Evolutionary conservation across 768 basidiomycete genomes (phyloP), one percentile per base, ranked within the genome.

Genomic region (Mycena latifolia): DNA sequence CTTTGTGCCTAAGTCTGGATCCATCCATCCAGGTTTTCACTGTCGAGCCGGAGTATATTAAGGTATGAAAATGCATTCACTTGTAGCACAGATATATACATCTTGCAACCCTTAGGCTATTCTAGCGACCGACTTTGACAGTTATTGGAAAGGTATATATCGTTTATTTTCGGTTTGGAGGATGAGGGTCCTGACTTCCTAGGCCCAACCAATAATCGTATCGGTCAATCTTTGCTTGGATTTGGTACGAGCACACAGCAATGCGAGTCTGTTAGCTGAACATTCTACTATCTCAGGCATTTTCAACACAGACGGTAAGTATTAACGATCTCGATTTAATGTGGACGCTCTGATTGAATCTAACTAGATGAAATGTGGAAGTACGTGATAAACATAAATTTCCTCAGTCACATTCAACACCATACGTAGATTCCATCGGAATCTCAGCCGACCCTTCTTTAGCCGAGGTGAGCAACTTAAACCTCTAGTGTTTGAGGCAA

Each of bases 91-190:
- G 28, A 4, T 20, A 29, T 37, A 18, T 22, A 15, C 20, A 35
- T 1, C 11, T 25, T 18, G 31, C n/a, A n/a, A n/a, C n/a, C n/a
- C n/a, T n/a, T 18, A 22, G 63, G 57, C 46, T 5, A 48, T 66
- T 22, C 46, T 66, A 9, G 65, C 65, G 12, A 66, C 65, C 6
- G 58, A 66, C 6, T 66, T 66, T 24, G 54, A 66, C 25, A 55
- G 51, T 43, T 66, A 55, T 35, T 60, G 59, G 53, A 66, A 66
- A 37, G 64, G 57, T 39, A 45, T 25, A 18, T 53, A 8, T 17
- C 3, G 10, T 6, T 0, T n/a, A 22, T 31, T 15, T 17, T 46
- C 1, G 8, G 22, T 12, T 25, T 14, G 11, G 27, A 15, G 28
- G 24, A 18, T 18, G n/a, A n/a, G n/a, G n/a, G n/a, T n/a, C n/a